These are phyloP conservation scores for Aspergillus spinulosporus DNA, from an alignment of 2,329 filamentous ascomycete genomes.

Conservation along the genomic window DNA sequence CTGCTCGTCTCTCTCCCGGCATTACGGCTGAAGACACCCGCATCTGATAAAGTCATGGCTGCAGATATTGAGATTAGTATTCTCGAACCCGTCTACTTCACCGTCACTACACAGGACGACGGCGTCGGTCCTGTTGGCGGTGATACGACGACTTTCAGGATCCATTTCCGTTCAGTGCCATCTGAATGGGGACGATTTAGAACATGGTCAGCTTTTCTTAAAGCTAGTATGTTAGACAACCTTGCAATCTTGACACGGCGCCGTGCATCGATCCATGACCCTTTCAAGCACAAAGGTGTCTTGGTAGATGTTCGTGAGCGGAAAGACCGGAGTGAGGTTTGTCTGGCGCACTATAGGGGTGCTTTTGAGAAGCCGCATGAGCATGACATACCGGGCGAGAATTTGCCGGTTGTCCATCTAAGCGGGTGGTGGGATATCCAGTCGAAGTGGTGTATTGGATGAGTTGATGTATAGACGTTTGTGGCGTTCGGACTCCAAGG, in stretches of 20 bases:
- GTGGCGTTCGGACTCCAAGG: no score
- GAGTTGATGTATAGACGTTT: no score
- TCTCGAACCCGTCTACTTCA: not conserved
- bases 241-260: not conserved
- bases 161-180: not conserved
- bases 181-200: not conserved
- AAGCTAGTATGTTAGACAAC: not conserved
- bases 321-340: not conserved
- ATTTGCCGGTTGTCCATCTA: not conserved
- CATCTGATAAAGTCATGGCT: not conserved
- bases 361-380: not conserved
- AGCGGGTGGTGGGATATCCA: not conserved
- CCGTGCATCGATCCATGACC: not conserved
- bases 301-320: not conserved
- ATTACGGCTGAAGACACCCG: not conserved
- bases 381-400: not conserved
- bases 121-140: not conserved
- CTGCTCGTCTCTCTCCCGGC: not conserved
- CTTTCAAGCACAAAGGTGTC: not conserved
- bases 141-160: not conserved
- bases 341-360: not conserved
- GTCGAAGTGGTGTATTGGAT: conserved; percentile 4
- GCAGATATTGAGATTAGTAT: not conserved
- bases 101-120: not conserved
- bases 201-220: not conserved